These are phyloP conservation scores for Hibiscus trionum DNA, from an alignment of 345 rosid species.

Conservation along the genomic window DNA sequence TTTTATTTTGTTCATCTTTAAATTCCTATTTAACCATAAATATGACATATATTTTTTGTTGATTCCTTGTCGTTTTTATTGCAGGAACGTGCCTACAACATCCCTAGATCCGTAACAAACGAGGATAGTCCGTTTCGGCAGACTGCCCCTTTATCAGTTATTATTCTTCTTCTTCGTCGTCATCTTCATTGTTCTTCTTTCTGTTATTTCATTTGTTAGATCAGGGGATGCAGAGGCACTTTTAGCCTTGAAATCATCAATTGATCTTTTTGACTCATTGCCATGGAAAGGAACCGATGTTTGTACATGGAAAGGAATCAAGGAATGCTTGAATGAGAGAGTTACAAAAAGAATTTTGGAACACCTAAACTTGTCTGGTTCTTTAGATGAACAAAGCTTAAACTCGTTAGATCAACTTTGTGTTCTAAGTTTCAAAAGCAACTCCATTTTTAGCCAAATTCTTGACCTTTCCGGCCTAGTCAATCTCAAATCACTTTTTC, in stretches of 20 bases:
- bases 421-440: constrained; percentile 80
- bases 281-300: constrained; percentile 49
- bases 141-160: no score
- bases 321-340: constrained; percentile 62
- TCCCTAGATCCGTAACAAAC: no score
- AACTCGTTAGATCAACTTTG: constrained; percentile 75
- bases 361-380: constrained; percentile 55
- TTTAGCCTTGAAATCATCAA: constrained; percentile 55
- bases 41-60: no score
- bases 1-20: no score
- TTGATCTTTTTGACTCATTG: constrained; percentile 53
- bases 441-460: constrained; percentile 65
- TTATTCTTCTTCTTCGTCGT: no score
- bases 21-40: no score
- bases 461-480: constrained; percentile 55
- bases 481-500: constrained; percentile 77
- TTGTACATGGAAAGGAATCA: constrained; percentile 81
- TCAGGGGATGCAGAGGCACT: constrained; percentile 65
- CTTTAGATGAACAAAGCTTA: constrained; percentile 37
- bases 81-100: no score
- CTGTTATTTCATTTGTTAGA: constrained; percentile 35
- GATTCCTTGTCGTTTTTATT: no score
- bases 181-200: no score
- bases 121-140: no score
- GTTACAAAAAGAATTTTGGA: constrained; percentile 79